Percentiles rank a stretch among this genome's conserved stretches.
Evolutionary conservation across 2,329 filamentous ascomycete genomes (phyloP).

Genomic region (Pseudovirgaria hyperparasitica): DNA sequence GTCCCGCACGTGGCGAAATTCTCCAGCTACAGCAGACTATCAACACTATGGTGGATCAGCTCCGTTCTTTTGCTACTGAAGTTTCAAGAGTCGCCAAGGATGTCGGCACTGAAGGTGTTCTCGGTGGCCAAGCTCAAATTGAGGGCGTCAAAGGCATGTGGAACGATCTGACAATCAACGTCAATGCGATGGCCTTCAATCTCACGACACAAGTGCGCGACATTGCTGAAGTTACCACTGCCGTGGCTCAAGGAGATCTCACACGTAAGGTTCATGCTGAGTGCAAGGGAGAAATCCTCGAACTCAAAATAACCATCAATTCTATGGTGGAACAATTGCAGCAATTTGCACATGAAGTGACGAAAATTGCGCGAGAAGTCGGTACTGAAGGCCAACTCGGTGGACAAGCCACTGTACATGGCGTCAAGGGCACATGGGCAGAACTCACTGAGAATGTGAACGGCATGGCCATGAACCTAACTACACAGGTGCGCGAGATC

Average conservation of each 20-base stretch:
- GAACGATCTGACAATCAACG: slow-evolving; percentile 48
- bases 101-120: slow-evolving; percentile 50
- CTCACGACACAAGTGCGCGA: slow-evolving; percentile 41
- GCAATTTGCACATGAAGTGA: slow-evolving; percentile 41
- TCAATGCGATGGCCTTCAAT: slow-evolving; percentile 42
- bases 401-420: slow-evolving; percentile 39
- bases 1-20: slow-evolving; percentile 89
- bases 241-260: slow-evolving; percentile 38
- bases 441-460: slow-evolving; percentile 42
- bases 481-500: slow-evolving; percentile 40
- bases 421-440: slow-evolving; percentile 41
- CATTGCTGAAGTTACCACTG: slow-evolving; percentile 40
- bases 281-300: slow-evolving; percentile 39
- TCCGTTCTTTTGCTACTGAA: slow-evolving; percentile 53
- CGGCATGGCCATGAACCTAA: slow-evolving; percentile 39
- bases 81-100: slow-evolving; percentile 52
- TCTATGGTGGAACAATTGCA: slow-evolving; percentile 40
- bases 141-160: slow-evolving; percentile 54
- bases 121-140: slow-evolving; percentile 51
- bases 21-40: slow-evolving; percentile 85
- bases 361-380: slow-evolving; percentile 39
- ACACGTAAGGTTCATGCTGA: slow-evolving; percentile 39
- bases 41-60: slow-evolving; percentile 54
- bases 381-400: slow-evolving; percentile 39
- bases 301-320: slow-evolving; percentile 40